These are phyloP conservation scores for Epichloe gansuensis DNA, from an alignment of 2,329 filamentous ascomycete genomes.

Conservation along the genomic window DNA sequence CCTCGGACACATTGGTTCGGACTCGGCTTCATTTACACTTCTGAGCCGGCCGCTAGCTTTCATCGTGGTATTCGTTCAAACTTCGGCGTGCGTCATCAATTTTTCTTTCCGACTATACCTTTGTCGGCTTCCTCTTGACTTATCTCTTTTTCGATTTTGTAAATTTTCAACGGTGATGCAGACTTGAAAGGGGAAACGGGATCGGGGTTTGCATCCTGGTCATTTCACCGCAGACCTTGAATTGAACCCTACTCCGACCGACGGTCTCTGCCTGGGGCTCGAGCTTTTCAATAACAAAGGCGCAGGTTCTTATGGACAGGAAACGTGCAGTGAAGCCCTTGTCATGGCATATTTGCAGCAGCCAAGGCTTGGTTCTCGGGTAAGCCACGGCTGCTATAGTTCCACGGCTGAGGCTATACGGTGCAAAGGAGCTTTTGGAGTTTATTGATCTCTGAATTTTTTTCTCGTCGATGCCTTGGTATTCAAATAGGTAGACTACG, in stretches of 20 bases:
- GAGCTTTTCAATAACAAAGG: not conserved
- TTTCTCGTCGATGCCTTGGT: not conserved
- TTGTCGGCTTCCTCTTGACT: not conserved
- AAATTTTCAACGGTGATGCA: not conserved
- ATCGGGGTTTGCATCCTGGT: not conserved
- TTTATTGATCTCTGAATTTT: not conserved
- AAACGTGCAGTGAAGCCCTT: not conserved
- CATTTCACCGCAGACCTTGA: not conserved
- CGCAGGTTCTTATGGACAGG: not conserved
- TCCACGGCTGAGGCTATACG: not conserved
- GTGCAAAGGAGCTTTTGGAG: not conserved
- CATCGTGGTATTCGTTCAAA: not conserved
- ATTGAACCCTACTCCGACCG: not conserved
- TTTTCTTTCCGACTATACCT: not conserved
- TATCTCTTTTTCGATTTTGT: not conserved
- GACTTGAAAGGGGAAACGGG: not conserved
- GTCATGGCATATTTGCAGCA: not conserved
- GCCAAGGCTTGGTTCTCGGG: not conserved
- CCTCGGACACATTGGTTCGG: conserved; percentile 1
- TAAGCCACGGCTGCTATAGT: not conserved
- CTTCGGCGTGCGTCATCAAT: not conserved
- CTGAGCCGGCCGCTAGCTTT: not conserved
- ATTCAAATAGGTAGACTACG: conserved; percentile 3
- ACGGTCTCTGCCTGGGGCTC: not conserved
- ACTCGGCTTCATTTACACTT: not conserved